These are phyloP conservation scores for Cicer pinnatifidum DNA, from an alignment of 306 rosid species.

Conservation along the genomic window DNA sequence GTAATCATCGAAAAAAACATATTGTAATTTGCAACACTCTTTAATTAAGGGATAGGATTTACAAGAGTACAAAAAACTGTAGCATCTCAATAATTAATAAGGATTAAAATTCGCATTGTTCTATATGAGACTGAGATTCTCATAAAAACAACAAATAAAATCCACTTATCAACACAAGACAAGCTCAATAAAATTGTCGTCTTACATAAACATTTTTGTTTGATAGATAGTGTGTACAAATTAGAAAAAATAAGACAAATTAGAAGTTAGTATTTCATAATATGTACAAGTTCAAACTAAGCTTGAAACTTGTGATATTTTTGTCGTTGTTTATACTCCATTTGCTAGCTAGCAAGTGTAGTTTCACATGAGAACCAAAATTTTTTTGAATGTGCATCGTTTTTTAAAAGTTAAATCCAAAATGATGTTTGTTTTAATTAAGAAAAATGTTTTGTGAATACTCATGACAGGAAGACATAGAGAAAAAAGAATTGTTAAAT, in stretches of 20 bases:
- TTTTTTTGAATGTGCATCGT: conserved; percentile 33
- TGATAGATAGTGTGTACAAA: background rate
- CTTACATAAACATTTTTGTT: conserved; percentile 18
- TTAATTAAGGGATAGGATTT: conserved; percentile 55
- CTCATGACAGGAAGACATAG: too few species aligned
- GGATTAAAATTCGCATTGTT: conserved; percentile 41
- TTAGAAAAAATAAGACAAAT: conserved; percentile 54
- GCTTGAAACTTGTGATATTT: conserved; percentile 37
- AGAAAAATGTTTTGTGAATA: too few species aligned
- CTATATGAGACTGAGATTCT: conserved; percentile 50
- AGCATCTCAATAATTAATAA: conserved; percentile 43
- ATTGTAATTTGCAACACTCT: conserved; percentile 42
- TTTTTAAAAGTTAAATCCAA: conserved; percentile 7
- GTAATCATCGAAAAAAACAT: conserved; percentile 46
- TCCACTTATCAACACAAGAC: conserved; percentile 47
- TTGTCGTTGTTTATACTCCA: conserved; percentile 43
- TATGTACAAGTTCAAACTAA: conserved; percentile 46
- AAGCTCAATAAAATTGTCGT: conserved; percentile 36
- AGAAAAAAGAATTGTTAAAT: too few species aligned
- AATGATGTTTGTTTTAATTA: conserved; percentile 3
- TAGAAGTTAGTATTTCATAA: conserved; percentile 47
- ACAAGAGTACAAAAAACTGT: conserved; percentile 40
- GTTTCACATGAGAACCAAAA: conserved; percentile 42
- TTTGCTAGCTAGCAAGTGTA: conserved; percentile 43
- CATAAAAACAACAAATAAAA: conserved; percentile 36